Conservation (phyloP, 106 monocot species). For the Platanthera zijinensis region DNA sequence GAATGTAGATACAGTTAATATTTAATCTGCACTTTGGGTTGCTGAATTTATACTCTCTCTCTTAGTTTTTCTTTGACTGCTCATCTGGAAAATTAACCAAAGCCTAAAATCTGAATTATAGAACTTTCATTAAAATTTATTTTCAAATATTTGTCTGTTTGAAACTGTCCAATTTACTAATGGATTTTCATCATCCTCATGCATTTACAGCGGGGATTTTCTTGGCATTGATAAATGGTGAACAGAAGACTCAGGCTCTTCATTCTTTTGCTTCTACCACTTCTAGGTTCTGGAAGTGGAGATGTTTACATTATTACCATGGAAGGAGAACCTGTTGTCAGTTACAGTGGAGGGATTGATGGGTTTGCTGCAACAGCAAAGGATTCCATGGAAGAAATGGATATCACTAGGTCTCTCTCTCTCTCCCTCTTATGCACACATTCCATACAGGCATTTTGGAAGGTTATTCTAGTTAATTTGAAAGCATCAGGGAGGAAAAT, state of each 20-base stretch:
- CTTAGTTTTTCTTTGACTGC: neutral
- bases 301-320: slow-evolving; percentile 70
- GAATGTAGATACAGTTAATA: neutral
- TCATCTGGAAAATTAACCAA: neutral
- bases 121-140: neutral
- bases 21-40: neutral
- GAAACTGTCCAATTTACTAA: neutral
- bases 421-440: neutral
- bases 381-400: slow-evolving; percentile 54
- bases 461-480: neutral
- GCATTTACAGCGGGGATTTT: slow-evolving; percentile 6
- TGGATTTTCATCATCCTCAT: neutral
- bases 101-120: neutral
- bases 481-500: neutral
- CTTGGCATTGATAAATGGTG: slow-evolving; percentile 22
- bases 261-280: slow-evolving; percentile 27
- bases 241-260: slow-evolving; percentile 13
- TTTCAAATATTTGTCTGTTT: neutral
- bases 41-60: neutral
- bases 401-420: slow-evolving; percentile 57
- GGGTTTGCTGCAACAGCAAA: slow-evolving; percentile 76
- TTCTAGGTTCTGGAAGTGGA: slow-evolving; percentile 31
- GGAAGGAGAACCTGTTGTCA: slow-evolving; percentile 91
- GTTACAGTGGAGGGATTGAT: slow-evolving; percentile 67
- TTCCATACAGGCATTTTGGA: neutral